Conservation (phyloP, 148 eudicot genomes). For the Nepenthes gracilis region DNA sequence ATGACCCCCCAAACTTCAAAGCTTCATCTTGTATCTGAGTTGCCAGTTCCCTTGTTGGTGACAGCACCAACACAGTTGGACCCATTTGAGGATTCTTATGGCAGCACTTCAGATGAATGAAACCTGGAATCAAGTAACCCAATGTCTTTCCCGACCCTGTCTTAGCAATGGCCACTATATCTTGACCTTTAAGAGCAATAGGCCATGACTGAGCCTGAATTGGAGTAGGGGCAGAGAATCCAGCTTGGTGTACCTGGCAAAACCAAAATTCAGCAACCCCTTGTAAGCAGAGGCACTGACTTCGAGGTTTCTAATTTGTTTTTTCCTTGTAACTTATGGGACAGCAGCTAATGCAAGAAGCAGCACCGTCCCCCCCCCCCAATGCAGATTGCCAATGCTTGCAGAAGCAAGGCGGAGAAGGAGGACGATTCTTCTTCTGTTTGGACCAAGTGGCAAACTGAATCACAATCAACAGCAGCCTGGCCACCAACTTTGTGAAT, state of each 20-base stretch:
- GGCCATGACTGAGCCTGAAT: constrained; percentile 98
- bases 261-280: constrained; percentile 22
- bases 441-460: constrained; percentile 78
- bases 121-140: constrained; percentile 84
- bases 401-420: constrained; percentile 70
- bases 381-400: constrained; percentile 42
- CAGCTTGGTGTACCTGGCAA: constrained; percentile 73
- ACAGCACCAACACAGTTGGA: constrained; percentile 84
- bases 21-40: constrained; percentile 97
- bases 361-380: constrained; percentile 45
- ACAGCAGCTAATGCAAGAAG: constrained; percentile 44
- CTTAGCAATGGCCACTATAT: constrained; percentile 86
- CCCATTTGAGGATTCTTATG: constrained; percentile 64
- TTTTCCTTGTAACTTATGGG: constrained; percentile 18
- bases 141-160: constrained; percentile 90
- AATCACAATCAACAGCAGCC: constrained; percentile 69
- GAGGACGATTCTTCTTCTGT: constrained; percentile 66
- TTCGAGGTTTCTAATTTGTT: constrained; percentile 7
- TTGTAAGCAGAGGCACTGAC: constrained; percentile 19
- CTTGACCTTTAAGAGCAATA: constrained; percentile 65
- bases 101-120: constrained; percentile 54
- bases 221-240: constrained; percentile 80
- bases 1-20: constrained; percentile 67
- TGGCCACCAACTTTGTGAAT: constrained; percentile 54
- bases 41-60: constrained; percentile 94